Base-by-base conservation (phyloP, 495 filamentous ascomycete species). In the Xylaria telfairii region DNA sequence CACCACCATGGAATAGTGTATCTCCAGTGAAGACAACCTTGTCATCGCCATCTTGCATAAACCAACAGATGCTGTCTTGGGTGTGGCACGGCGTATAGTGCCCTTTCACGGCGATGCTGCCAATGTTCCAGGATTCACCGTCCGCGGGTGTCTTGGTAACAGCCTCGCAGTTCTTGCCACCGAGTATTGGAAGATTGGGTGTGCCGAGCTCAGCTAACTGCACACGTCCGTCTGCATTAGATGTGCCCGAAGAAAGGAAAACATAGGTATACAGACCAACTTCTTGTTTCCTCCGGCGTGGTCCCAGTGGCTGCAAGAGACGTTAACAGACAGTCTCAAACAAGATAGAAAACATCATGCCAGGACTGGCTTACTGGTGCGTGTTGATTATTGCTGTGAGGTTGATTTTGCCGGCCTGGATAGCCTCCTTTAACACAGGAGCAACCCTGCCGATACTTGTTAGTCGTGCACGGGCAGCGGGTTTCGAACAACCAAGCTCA, bases 41-140 rank as follows among this genome's bases (percentile, higher is more conserved):
- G 60, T 97, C 89, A 32, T 90, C 84, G 13, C 88, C 90, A 75
- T 98, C 96, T 79, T 97, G 87, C 85, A 96, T 89, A 49, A 84
- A 85, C 76, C 79, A 99, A 86, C 96, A 98, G 73, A 99, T 97
- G 76, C 94, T 97, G 80, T 99, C 96, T 81, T 98, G 96, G 3
- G 96, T 99, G 78, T 99, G 96, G 79, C 96, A 99, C 4, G 96
- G 96, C 9, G 96, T 99, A 81, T 98, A 91, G 30, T 98, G 81
- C n/a, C 92, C 92, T 76, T 89, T 96, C 64, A 98, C 93, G 2
- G 86, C 86, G 75, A 99, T 95, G 66, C 91, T 87, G 68, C 96
- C 96, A 69, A 98, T 90, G 73, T 88, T 91, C 85, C 98, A 98
- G 15, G 80, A 87, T 74, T 92, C 88, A 34, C 89, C 90, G 80